phyloP scores from a whole-genome alignment of 108 stramenopile genomes.

The Chaetoceros muelleri region DNA sequence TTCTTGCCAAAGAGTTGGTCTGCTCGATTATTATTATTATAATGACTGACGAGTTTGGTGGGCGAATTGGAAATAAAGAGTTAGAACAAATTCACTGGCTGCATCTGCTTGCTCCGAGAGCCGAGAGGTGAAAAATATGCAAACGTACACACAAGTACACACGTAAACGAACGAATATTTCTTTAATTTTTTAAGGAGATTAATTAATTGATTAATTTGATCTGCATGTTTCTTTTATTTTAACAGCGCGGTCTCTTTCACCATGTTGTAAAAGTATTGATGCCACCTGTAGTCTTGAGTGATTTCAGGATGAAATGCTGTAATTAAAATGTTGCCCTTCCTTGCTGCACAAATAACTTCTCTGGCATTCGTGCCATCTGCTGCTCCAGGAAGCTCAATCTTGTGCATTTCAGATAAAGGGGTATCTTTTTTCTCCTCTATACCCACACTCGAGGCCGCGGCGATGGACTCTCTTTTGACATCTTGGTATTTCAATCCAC shows the following conservation, averaged over 20 bases:
- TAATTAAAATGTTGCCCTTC: slow-evolving; percentile 77
- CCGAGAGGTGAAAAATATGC: no score
- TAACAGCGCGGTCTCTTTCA: slow-evolving; percentile 20
- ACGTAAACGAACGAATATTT: no score
- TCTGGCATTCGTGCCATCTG: slow-evolving; percentile 70
- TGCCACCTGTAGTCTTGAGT: slow-evolving; percentile 91
- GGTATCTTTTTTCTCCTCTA: slow-evolving; percentile 17
- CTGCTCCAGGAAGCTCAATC: slow-evolving; percentile 67
- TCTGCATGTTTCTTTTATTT: neutral
- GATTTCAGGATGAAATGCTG: slow-evolving; percentile 97
- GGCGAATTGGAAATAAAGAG: no score
- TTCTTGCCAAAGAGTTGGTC: no score
- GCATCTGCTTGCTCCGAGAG: no score
- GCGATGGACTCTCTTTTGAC: slow-evolving; percentile 30
- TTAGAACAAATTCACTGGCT: no score
- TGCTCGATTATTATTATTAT: no score
- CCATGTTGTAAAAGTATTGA: slow-evolving; percentile 83
- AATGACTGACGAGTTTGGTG: no score
- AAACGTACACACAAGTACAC: no score
- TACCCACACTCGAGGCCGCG: slow-evolving; percentile 17
- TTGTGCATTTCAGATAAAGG: slow-evolving; percentile 12
- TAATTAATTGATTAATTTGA: no score
- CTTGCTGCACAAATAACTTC: slow-evolving; percentile 90
- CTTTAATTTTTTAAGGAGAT: no score
- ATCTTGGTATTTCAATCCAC: slow-evolving; percentile 9